Evolutionary conservation across 2,329 filamentous ascomycete genomes (phyloP).

Genomic region (Botrytis sinoallii): DNA sequence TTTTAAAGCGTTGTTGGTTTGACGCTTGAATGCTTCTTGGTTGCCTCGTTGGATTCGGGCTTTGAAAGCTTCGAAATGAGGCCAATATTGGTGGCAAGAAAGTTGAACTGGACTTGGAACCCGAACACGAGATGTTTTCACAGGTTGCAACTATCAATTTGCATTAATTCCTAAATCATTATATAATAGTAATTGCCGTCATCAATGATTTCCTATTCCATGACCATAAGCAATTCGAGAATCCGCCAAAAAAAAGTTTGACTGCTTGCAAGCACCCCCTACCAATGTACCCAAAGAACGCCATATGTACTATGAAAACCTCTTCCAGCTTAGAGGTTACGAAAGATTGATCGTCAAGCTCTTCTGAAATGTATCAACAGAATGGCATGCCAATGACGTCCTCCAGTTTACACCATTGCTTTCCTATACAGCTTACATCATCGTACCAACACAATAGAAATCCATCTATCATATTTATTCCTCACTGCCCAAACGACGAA

Average conservation of each 20-base stretch:
- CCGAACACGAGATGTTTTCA: neutral
- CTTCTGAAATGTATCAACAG: neutral
- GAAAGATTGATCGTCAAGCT: neutral
- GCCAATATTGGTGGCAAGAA: neutral
- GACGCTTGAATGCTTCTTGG: neutral
- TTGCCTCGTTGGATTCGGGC: neutral
- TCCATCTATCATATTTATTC: neutral
- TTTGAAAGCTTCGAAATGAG: neutral
- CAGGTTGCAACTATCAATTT: neutral
- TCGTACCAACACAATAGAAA: neutral
- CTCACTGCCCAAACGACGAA: neutral
- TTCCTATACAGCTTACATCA: neutral
- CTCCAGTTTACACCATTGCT: constrained; percentile 6
- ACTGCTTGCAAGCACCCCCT: constrained; percentile 6
- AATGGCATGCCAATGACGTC: neutral
- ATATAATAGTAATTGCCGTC: constrained; percentile 16
- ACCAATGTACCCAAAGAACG: constrained; percentile 19
- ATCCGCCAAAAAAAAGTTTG: neutral
- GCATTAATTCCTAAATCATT: constrained; percentile 24
- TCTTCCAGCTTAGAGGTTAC: neutral
- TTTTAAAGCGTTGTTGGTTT: neutral
- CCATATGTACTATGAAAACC: constrained; percentile 10
- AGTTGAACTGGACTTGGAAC: neutral
- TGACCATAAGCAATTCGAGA: constrained; percentile 3
- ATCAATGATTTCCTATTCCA: constrained; percentile 14